Evolutionary conservation across 129 eudicot species (phyloP).

Genomic region (Calendula officinalis): DNA sequence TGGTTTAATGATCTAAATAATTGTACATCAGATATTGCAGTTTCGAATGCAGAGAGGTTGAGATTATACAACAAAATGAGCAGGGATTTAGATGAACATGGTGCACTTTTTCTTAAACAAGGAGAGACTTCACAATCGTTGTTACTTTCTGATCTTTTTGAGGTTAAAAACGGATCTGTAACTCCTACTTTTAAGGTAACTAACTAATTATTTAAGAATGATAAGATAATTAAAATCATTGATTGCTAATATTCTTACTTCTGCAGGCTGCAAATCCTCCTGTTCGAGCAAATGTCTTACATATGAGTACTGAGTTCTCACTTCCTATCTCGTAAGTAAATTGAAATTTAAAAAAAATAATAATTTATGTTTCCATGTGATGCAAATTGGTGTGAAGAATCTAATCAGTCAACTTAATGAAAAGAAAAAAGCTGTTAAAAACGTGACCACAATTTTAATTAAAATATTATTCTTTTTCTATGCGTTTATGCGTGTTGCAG

Average conservation of each 20-base stretch:
- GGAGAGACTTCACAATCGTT: constrained; percentile 91
- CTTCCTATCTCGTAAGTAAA: constrained; percentile 66
- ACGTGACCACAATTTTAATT: neutral
- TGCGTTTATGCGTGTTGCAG: constrained; percentile 40
- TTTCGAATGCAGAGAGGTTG: constrained; percentile 52
- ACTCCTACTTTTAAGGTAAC: constrained; percentile 68
- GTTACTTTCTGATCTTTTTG: constrained; percentile 73
- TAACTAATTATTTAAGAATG: constrained; percentile 8
- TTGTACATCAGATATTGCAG: constrained; percentile 38
- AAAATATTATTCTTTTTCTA: neutral
- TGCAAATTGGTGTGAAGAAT: neutral
- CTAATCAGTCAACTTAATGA: neutral
- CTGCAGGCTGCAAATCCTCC: constrained; percentile 86
- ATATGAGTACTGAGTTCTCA: constrained; percentile 61
- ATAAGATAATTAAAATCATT: neutral
- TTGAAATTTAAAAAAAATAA: too few relatives aligned
- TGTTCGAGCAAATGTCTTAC: constrained; percentile 88
- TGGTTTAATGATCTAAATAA: neutral
- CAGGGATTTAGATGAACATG: constrained; percentile 78
- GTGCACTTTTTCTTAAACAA: constrained; percentile 74
- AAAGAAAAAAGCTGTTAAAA: neutral
- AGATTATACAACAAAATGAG: constrained; percentile 69
- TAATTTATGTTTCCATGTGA: neutral
- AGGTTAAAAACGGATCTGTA: constrained; percentile 54
- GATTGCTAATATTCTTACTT: constrained; percentile 20